A percentile compares a stretch with the other conserved stretches of the same genome.
Evolutionary conservation across 495 filamentous ascomycete species (phyloP).

Genomic region (Penicillium daleae): DNA sequence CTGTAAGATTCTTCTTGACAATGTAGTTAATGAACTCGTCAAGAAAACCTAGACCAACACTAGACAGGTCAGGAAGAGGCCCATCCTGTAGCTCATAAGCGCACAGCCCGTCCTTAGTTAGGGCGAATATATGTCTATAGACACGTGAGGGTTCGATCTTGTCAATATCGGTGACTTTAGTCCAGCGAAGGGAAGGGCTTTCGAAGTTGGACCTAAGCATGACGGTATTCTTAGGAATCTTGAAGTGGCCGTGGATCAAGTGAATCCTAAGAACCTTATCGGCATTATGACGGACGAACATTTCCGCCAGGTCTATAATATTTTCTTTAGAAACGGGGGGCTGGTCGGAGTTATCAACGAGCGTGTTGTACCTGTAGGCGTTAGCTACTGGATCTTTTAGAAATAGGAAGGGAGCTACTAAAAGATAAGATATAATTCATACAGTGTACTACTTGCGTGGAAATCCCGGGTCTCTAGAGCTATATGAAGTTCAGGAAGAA

Average conservation of each 20-base stretch:
- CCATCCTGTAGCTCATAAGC: constrained; percentile 18
- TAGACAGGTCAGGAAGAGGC: constrained; percentile 15
- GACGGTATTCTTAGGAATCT: constrained; percentile 11
- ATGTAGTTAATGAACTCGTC: constrained; percentile 8
- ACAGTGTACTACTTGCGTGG: too few relatives aligned
- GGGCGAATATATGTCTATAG: constrained; percentile 18
- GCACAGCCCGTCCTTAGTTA: constrained; percentile 16
- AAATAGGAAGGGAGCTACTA: too few relatives aligned
- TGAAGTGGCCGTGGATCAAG: constrained; percentile 13
- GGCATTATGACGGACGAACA: constrained; percentile 3
- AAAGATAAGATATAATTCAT: too few relatives aligned
- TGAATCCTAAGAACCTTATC: constrained; percentile 6
- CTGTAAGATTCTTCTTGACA: constrained; percentile 15
- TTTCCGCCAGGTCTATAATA: constrained; percentile 4
- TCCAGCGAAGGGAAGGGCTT: constrained; percentile 32
- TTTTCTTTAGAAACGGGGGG: not conserved
- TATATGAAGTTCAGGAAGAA: too few relatives aligned
- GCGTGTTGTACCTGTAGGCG: too few relatives aligned
- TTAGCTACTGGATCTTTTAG: too few relatives aligned
- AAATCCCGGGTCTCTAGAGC: too few relatives aligned
- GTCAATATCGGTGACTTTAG: constrained; percentile 56
- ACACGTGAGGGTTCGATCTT: constrained; percentile 11
- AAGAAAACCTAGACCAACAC: constrained; percentile 14
- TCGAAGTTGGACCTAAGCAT: constrained; percentile 12
- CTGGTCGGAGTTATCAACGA: too few relatives aligned